Evolutionary conservation across 352 stramenopile species (phyloP).

Genomic region (Pythium rishiriense): DNA sequence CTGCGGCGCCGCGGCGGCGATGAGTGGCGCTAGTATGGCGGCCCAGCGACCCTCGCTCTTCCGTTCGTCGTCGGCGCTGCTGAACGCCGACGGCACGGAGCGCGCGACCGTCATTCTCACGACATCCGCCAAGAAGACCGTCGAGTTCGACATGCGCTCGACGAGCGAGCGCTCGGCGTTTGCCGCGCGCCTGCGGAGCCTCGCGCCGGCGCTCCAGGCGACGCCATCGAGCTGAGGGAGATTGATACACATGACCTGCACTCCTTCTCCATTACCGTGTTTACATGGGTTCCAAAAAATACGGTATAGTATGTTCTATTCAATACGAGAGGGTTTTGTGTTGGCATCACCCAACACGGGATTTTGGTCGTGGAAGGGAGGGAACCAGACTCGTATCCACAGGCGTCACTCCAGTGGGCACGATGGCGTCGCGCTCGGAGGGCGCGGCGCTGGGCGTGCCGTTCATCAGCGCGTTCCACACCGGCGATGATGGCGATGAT

Average conservation of each 20-base stretch:
- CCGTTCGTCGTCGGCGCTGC: slow-evolving; percentile 30
- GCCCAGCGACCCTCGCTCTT: slow-evolving; percentile 28
- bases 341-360: slow-evolving; percentile 6
- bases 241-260: slow-evolving; percentile 9
- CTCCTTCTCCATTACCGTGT: not conserved
- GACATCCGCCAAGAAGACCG: slow-evolving; percentile 28
- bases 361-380: not conserved
- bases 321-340: not conserved
- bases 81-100: slow-evolving; percentile 29
- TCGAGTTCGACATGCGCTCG: slow-evolving; percentile 52
- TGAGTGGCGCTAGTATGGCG: not conserved
- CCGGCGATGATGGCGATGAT: slow-evolving; percentile 43
- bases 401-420: not conserved
- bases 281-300: not conserved
- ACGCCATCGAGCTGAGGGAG: not conserved
- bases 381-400: not conserved
- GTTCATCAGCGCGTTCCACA: slow-evolving; percentile 41
- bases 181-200: slow-evolving; percentile 14
- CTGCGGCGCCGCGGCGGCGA: slow-evolving; percentile 7
- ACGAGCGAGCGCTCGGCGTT: slow-evolving; percentile 38
- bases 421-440: slow-evolving; percentile 6
- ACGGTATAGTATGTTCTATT: slow-evolving; percentile 6
- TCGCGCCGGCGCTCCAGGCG: slow-evolving; percentile 25
- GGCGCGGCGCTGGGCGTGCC: slow-evolving; percentile 8
- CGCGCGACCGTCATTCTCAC: slow-evolving; percentile 29